These are phyloP conservation scores for Paspalum vaginatum DNA, from an alignment of 176 grass and related monocot species.

Conservation along the genomic window DNA sequence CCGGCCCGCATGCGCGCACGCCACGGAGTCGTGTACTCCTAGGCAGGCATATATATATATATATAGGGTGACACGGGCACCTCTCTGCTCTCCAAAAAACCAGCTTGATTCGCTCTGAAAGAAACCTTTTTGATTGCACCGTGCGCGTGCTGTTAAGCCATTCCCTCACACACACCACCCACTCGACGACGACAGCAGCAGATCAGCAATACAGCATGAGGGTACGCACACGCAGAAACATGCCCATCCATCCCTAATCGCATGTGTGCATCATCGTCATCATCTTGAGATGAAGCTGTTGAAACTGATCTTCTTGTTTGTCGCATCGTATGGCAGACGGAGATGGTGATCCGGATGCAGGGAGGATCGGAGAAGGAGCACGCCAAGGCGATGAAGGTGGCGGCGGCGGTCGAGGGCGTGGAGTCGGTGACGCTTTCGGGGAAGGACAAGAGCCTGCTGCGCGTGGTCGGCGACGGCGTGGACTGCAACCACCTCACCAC, in stretches of 20 bases:
- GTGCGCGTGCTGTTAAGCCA: background rate
- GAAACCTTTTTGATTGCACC: too few relatives aligned
- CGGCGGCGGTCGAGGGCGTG: conserved; percentile 27
- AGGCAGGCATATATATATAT: too few relatives aligned
- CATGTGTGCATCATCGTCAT: background rate
- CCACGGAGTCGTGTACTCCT: too few relatives aligned
- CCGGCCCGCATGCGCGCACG: too few relatives aligned
- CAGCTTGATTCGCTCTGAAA: too few relatives aligned
- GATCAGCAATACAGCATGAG: background rate
- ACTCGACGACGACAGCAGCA: background rate
- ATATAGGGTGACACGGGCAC: background rate
- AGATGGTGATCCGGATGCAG: conserved; percentile 45
- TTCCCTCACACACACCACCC: too few relatives aligned
- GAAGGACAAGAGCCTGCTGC: conserved; percentile 38
- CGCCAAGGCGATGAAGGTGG: conserved; percentile 51
- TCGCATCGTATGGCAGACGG: conserved; percentile 25
- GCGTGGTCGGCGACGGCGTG: conserved; percentile 48
- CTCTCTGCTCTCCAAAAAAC: background rate
- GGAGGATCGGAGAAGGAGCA: conserved; percentile 37
- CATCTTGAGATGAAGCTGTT: background rate
- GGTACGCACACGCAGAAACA: too few relatives aligned
- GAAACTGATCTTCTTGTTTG: background rate
- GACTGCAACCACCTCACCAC: conserved; percentile 53
- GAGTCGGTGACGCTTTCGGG: conserved; percentile 52
- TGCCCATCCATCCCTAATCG: too few relatives aligned